These are phyloP conservation scores for Sungouiozyma intestinalis DNA, from an alignment of 805 yeast genomes.

Conservation along the genomic window DNA sequence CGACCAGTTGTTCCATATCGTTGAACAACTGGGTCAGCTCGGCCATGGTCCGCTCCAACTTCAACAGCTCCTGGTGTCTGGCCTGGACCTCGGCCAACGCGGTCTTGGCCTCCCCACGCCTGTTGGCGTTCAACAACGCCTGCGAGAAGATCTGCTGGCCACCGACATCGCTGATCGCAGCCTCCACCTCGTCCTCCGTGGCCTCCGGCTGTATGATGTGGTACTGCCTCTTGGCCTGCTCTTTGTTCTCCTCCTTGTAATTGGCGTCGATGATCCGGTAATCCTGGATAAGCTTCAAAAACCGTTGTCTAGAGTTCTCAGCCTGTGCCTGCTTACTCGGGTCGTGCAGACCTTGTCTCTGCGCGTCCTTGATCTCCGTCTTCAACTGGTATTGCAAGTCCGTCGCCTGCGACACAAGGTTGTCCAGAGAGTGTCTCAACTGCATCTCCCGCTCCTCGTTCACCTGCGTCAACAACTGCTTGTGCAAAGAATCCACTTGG, in stretches of 20 bases:
- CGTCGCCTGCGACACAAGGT: conserved; percentile 65
- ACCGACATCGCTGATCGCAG: conserved; percentile 74
- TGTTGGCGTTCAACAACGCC: conserved; percentile 75
- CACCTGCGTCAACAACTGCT: conserved; percentile 60
- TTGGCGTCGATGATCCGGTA: conserved; percentile 79
- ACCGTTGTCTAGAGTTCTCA: conserved; percentile 74
- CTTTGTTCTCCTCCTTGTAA: conserved; percentile 72
- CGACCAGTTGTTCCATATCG: conserved; percentile 93
- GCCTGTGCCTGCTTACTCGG: conserved; percentile 82
- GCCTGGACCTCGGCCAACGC: conserved; percentile 93
- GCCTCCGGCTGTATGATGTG: conserved; percentile 82
- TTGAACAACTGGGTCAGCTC: conserved; percentile 90
- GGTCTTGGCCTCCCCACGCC: conserved; percentile 91
- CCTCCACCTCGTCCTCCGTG: conserved; percentile 70
- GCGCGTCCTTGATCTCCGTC: conserved; percentile 64
- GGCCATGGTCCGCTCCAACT: conserved; percentile 90
- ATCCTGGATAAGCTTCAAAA: conserved; percentile 76
- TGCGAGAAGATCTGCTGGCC: conserved; percentile 91
- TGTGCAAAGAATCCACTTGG: conserved; percentile 60
- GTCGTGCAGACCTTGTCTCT: conserved; percentile 59
- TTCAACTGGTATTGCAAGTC: conserved; percentile 69
- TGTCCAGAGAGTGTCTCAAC: conserved; percentile 66
- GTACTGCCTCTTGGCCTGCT: conserved; percentile 88
- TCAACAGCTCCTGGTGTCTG: conserved; percentile 88
- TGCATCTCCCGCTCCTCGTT: conserved; percentile 59